Base-by-base conservation (phyloP, 108 stramenopile species). In the Cyclotella sp. region DNA sequence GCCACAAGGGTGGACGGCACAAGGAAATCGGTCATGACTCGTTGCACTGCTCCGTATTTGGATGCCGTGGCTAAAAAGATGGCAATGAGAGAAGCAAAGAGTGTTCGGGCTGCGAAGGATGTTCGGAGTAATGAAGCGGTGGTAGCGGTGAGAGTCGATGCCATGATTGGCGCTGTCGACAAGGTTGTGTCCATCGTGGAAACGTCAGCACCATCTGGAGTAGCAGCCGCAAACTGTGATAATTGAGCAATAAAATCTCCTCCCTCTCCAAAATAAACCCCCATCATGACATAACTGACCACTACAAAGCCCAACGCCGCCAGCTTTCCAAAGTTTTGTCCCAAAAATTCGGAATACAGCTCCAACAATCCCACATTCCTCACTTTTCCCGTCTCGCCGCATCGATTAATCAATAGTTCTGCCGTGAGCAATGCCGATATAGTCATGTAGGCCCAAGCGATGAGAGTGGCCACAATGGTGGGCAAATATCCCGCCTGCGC, bases 201-300 rank as follows among this genome's bases (percentile, higher is more conserved):
- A 8, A 51, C 5, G 3, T 51, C 47, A 49, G 2, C 9, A 9
- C n/a, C 47, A 49, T 49, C n/a, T 9, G 2, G 15, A 3, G n/a
- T 3, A 49, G n/a, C 47, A 49, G 47, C 47, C 3, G 18, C n/a
- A 49, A 14, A 14, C 9, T 21, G 13, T 68, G 86, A 24, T n/a
- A 88, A 58, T 6, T 47, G 60, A 45, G 47, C 72, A n/a, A 93
- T 41, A 18, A 87, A 77, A 22, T 72, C 84, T 0, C 94, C 94
- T 16, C 96, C 96, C 77, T 92, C 88, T 19, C 92, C 89, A 41
- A 94, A 83, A 75, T 94, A 97, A 12, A 94, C 94, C 9, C 93
- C 90, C 73, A 95, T 83, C 45, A 97, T 63, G 26, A 93, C 86
- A 66, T 95, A 97, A 75, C 94, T 93, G 16, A 97, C 73, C 43